phyloP scores from a whole-genome alignment of 2,329 filamentous ascomycete genomes.

The Diplocarpon rosae region DNA sequence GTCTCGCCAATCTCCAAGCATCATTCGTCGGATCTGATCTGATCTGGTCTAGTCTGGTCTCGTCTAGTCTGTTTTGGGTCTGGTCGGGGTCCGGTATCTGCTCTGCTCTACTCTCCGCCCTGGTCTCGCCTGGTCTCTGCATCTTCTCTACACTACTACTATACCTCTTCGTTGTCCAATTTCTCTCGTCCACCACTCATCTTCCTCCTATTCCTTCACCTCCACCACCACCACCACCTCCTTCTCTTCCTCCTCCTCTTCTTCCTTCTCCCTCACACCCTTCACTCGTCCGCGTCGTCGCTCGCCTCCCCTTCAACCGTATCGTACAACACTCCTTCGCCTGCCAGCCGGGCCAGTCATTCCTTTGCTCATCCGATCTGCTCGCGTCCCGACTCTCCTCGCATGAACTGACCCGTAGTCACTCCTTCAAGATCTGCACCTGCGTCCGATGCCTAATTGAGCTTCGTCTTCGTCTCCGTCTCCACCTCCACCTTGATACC shows the following conservation, averaged over 20 bases:
- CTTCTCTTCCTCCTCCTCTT: conserved; percentile 1
- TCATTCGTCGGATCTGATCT: background rate
- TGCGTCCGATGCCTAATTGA: background rate
- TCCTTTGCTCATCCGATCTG: conserved; percentile 35
- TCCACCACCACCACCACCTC: too few relatives aligned
- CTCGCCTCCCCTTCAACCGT: conserved; percentile 21
- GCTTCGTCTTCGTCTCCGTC: background rate
- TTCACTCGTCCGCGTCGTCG: conserved; percentile 21
- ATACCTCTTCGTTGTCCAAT: too few relatives aligned
- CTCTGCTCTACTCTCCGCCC: background rate
- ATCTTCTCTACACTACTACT: too few relatives aligned
- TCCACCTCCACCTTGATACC: background rate
- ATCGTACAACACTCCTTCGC: conserved; percentile 23
- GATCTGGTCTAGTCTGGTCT: background rate
- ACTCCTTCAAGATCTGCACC: conserved; percentile 22
- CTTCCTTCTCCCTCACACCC: conserved; percentile 7
- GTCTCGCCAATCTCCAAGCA: too few relatives aligned
- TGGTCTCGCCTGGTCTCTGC: background rate
- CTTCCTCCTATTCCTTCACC: too few relatives aligned
- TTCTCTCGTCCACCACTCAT: too few relatives aligned
- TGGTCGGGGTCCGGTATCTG: too few relatives aligned
- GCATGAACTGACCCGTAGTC: conserved; percentile 26
- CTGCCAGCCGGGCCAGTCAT: conserved; percentile 47
- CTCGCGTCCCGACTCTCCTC: conserved; percentile 30
- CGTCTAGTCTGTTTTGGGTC: too few relatives aligned